Conservation (phyloP, 164 flowering plant species). For the Taxillus chinensis region DNA sequence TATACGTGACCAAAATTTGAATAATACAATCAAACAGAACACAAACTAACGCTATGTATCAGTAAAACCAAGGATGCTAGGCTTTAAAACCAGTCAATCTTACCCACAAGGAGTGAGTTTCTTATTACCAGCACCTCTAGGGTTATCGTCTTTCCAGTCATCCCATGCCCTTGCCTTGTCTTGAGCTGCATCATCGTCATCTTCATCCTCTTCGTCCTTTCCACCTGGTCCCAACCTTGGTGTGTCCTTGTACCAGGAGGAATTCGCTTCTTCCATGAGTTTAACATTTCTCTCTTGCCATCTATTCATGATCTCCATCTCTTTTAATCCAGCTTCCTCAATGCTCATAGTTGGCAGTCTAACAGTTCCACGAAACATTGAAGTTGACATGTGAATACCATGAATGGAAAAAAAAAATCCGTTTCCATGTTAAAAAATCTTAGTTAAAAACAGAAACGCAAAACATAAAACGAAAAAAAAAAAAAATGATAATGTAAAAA, state of each 20-base stretch:
- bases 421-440: too few relatives aligned
- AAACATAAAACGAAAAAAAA: too few relatives aligned
- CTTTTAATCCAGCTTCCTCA: conserved; percentile 89
- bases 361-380: neutral
- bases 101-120: conserved; percentile 97
- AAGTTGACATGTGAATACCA: neutral
- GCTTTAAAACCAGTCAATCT: neutral
- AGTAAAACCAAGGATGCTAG: too few relatives aligned
- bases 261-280: conserved; percentile 77
- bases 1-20: too few relatives aligned
- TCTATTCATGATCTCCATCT: conserved; percentile 91
- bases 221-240: conserved; percentile 21
- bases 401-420: neutral
- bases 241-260: conserved; percentile 78
- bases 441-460: too few relatives aligned
- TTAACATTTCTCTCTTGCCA: conserved; percentile 76
- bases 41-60: too few relatives aligned
- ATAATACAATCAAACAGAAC: too few relatives aligned
- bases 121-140: conserved; percentile 96
- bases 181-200: conserved; percentile 68
- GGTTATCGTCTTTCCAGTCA: conserved; percentile 98
- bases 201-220: conserved; percentile 52
- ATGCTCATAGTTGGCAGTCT: conserved; percentile 99
- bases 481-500: too few relatives aligned
- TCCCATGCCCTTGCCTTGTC: conserved; percentile 89